Evolutionary conservation across 352 stramenopile species (phyloP).

Genomic region (Pythium biforme): DNA sequence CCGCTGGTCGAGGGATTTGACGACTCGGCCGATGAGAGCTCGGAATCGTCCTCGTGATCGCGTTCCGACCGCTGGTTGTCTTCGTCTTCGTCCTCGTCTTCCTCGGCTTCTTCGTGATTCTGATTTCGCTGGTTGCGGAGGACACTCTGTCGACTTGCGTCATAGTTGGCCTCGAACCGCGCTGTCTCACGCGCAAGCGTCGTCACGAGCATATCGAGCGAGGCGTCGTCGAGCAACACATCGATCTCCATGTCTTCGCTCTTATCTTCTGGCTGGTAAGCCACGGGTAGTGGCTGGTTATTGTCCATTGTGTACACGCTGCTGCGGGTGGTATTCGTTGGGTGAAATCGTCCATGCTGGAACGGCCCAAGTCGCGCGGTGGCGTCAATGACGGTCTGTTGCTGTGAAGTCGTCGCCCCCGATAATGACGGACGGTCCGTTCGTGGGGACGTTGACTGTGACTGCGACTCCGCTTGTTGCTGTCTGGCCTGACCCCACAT

Average conservation of each 20-base stretch:
- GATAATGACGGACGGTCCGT: background rate
- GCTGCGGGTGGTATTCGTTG: background rate
- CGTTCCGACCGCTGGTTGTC: constrained; percentile 15
- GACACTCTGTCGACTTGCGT: background rate
- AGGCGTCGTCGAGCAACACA: constrained; percentile 26
- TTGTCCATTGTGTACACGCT: background rate
- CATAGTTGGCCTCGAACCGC: constrained; percentile 4
- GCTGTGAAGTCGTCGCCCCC: background rate
- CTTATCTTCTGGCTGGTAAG: background rate
- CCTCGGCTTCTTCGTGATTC: constrained; percentile 1
- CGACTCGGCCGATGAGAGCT: constrained; percentile 12
- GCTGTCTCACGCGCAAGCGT: constrained; percentile 25
- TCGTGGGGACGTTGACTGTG: background rate
- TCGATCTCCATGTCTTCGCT: constrained; percentile 24
- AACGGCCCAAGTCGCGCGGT: background rate
- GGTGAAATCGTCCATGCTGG: constrained; percentile 9
- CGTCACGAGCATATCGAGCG: constrained; percentile 27
- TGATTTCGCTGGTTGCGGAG: background rate
- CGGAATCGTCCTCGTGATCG: constrained; percentile 14
- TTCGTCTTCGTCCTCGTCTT: constrained; percentile 14
- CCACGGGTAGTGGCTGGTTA: background rate
- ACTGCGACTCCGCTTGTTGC: constrained; percentile 1
- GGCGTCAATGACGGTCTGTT: background rate
- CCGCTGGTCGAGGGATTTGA: constrained; percentile 23
- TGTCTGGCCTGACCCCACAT: constrained; percentile 18